These are phyloP conservation scores for Priceomyces haplophilus DNA, from an alignment of 805 yeast species.

Conservation along the genomic window DNA sequence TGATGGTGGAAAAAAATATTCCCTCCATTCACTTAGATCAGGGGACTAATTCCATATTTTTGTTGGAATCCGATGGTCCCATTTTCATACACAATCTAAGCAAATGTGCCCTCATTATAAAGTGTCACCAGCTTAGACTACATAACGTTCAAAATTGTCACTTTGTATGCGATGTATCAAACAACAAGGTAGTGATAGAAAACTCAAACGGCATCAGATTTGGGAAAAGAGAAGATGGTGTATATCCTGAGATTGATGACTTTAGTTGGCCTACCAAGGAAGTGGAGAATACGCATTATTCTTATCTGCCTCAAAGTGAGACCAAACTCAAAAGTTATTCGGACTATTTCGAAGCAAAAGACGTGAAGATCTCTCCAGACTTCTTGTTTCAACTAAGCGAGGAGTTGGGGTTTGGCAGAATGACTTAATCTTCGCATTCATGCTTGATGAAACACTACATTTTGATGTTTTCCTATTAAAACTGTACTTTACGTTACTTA, in stretches of 20 bases:
- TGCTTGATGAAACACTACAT: too few species aligned
- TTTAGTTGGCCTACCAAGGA: constrained; percentile 24
- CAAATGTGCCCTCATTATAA: constrained; percentile 15
- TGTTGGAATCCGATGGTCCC: constrained; percentile 27
- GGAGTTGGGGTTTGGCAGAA: neutral
- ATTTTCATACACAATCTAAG: constrained; percentile 23
- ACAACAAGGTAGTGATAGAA: constrained; percentile 29
- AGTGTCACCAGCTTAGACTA: constrained; percentile 31
- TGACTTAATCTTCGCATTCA: too few species aligned
- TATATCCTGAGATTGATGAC: constrained; percentile 22
- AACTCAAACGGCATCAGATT: constrained; percentile 19
- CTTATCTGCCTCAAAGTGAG: neutral
- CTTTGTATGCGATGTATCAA: constrained; percentile 17
- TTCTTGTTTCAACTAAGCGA: neutral
- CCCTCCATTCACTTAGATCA: constrained; percentile 22
- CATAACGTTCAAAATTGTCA: constrained; percentile 19
- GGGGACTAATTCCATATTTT: constrained; percentile 15
- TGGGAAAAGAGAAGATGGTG: constrained; percentile 7
- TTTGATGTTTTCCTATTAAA: too few species aligned
- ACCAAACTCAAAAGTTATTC: neutral
- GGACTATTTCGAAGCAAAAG: neutral
- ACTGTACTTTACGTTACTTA: too few species aligned
- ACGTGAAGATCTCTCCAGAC: neutral
- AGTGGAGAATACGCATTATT: constrained; percentile 1
- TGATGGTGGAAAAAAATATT: constrained; percentile 6